Evolutionary conservation across 257 asterid species (phyloP).

Genomic region (Fraxinus anomala): DNA sequence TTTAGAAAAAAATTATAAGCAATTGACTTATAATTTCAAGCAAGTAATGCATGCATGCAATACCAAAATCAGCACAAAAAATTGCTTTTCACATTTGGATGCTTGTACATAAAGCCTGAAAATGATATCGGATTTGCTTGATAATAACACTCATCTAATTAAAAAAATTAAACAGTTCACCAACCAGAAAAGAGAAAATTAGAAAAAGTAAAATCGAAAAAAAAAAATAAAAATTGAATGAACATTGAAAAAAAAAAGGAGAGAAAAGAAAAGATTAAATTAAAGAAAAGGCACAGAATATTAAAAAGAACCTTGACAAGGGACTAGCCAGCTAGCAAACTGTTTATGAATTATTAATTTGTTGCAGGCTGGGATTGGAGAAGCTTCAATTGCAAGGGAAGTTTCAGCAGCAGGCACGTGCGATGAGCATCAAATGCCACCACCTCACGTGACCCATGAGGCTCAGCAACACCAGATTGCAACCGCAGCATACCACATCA

Average conservation of each 20-base stretch:
- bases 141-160: constrained; percentile 37
- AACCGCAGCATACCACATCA: constrained; percentile 65
- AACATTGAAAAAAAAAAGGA: neutral
- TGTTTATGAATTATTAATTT: neutral
- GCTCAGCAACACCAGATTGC: constrained; percentile 50
- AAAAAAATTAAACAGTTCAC: constrained; percentile 28
- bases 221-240: neutral
- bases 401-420: constrained; percentile 42
- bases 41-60: constrained; percentile 21
- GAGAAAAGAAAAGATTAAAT: neutral
- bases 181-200: constrained; percentile 24
- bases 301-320: neutral
- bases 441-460: constrained; percentile 55
- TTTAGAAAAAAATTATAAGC: too few relatives aligned
- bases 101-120: constrained; percentile 48
- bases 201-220: neutral
- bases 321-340: neutral
- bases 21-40: too few relatives aligned
- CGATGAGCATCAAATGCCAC: constrained; percentile 47
- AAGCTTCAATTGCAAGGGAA: constrained; percentile 66
- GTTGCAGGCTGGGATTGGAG: constrained; percentile 61
- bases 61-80: constrained; percentile 26
- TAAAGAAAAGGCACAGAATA: neutral
- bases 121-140: constrained; percentile 50
- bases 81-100: constrained; percentile 48